Evolutionary conservation across 2,329 filamentous ascomycete species (phyloP), one percentile per base, ranked within the genome.

Genomic region (Aspergillus tanneri): DNA sequence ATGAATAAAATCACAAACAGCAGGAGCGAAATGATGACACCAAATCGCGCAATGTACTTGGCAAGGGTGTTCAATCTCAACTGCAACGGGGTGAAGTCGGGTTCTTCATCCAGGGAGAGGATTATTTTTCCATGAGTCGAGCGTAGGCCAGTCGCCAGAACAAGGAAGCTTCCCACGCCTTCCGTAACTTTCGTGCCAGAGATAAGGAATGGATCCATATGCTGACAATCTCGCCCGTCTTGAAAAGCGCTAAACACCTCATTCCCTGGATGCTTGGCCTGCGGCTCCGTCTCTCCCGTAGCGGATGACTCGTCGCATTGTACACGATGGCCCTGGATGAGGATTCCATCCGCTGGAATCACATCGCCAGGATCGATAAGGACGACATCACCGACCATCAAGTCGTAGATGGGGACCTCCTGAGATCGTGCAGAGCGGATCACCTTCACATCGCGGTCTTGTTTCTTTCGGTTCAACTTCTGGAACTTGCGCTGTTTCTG

Each of bases 181-280:
- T 88, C 85, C 0, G 81, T 81, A 14, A 90, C 82, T 53, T 87
- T 88, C 2, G 84, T 84, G 24, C 87, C 87, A 24, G 86, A 89
- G 8, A 90, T 74, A 53, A 90, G 88, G 67, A 90, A 90, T 0
- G 87, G 87, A 58, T 90, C 85, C 24, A 56, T n/a, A n/a, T n/a
- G n/a, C n/a, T n/a, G n/a, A n/a, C n/a, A n/a, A n/a, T n/a, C n/a
- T n/a, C n/a, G n/a, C n/a, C n/a, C n/a, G n/a, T n/a, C n/a, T n/a
- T n/a, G n/a, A n/a, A n/a, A n/a, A n/a, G n/a, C n/a, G n/a, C n/a
- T n/a, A 14, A 27, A n/a, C 8, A 40, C 47, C 14, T 48, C 38
- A 5, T 46, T 48, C 3, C 56, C 27, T 5, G 44, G 7, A 2
- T 19, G 37, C 14, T 59, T 59, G 18, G 18, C 18, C 3, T 57